Percentiles rank a stretch among this genome's conserved stretches.
These are phyloP conservation scores for Inga leiocalycina DNA, from an alignment of 306 rosid genomes.

Conservation along the genomic window DNA sequence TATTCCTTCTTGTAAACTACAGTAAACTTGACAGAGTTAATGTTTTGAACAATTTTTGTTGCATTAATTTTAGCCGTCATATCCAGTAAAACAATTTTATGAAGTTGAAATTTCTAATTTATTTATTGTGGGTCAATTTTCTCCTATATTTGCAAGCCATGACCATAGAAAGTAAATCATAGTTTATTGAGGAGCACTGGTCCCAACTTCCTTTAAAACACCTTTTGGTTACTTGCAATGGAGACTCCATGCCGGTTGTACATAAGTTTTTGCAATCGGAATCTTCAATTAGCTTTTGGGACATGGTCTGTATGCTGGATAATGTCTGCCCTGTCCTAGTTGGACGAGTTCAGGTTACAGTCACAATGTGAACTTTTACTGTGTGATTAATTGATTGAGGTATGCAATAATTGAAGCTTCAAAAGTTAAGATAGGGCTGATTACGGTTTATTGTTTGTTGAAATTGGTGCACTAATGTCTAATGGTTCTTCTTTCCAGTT, in stretches of 20 bases:
- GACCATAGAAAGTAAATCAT: neutral
- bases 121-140: neutral
- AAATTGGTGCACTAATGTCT: slow-evolving; percentile 8
- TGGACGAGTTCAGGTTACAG: slow-evolving; percentile 23
- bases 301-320: slow-evolving; percentile 2
- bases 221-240: neutral
- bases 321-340: neutral
- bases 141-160: neutral
- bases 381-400: slow-evolving; percentile 2
- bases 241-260: neutral
- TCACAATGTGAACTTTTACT: neutral
- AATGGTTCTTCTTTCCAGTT: slow-evolving; percentile 19
- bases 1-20: slow-evolving; percentile 8
- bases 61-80: slow-evolving; percentile 1
- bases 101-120: neutral
- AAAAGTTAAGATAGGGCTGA: neutral
- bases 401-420: slow-evolving; percentile 25
- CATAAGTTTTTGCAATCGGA: slow-evolving; percentile 13
- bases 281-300: slow-evolving; percentile 9
- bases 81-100: neutral
- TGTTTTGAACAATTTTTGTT: slow-evolving; percentile 8
- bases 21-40: neutral
- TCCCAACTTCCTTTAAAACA: slow-evolving; percentile 24
- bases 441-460: slow-evolving; percentile 16
- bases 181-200: neutral